phyloP scores from a whole-genome alignment of 192 early-diverging fungal species.

The Backusella australiensis region DNA sequence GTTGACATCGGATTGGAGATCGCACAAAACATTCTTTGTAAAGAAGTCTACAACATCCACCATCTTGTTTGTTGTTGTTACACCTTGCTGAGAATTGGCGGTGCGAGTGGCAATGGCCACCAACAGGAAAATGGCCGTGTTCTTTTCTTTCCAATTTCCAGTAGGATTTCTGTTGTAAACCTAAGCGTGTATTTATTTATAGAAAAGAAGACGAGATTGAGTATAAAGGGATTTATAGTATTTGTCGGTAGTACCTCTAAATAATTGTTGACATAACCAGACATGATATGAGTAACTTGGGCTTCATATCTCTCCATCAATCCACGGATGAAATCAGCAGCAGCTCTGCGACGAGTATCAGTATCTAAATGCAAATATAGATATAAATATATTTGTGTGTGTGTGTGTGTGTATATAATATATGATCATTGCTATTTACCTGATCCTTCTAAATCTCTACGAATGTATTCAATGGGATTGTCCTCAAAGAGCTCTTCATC shows the following conservation, averaged over 20 bases:
- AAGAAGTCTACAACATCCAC: slow-evolving; percentile 87
- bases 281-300: slow-evolving; percentile 84
- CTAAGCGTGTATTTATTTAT: slow-evolving; percentile 9
- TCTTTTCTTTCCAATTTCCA: slow-evolving; percentile 90
- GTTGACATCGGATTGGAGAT: slow-evolving; percentile 70
- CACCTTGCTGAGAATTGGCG: slow-evolving; percentile 78
- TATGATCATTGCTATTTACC: slow-evolving; percentile 41
- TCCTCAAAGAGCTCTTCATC: slow-evolving; percentile 98
- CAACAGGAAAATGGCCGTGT: slow-evolving; percentile 91
- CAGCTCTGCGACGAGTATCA: slow-evolving; percentile 90
- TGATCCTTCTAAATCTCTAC: slow-evolving; percentile 89
- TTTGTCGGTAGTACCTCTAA: slow-evolving; percentile 39
- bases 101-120: slow-evolving; percentile 85
- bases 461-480: slow-evolving; percentile 93
- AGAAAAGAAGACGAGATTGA: neutral
- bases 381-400: neutral
- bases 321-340: slow-evolving; percentile 89
- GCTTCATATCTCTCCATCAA: slow-evolving; percentile 84
- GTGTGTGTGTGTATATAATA: neutral
- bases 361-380: slow-evolving; percentile 49
- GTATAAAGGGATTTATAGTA: neutral
- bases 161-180: slow-evolving; percentile 68
- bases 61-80: slow-evolving; percentile 78
- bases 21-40: slow-evolving; percentile 75
- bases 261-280: slow-evolving; percentile 68